Evolutionary conservation across 768 basidiomycete species (phyloP).

Genomic region (Auricularia sp.): DNA sequence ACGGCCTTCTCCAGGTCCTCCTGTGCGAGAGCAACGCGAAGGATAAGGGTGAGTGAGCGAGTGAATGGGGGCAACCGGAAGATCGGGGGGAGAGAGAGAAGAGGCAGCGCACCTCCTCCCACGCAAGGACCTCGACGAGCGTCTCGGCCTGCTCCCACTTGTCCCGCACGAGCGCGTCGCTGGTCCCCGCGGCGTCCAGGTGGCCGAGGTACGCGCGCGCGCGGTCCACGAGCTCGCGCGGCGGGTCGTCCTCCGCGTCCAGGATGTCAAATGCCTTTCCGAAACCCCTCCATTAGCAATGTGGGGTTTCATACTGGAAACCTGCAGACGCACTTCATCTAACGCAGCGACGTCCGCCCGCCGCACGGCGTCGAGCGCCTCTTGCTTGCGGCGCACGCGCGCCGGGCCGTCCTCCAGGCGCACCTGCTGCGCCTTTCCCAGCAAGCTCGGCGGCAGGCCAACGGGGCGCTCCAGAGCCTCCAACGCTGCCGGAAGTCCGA

Average conservation of each 20-base stretch:
- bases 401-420: conserved; percentile 65
- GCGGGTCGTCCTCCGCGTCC: conserved; percentile 84
- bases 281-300: too few species aligned
- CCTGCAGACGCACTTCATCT: conserved; percentile 51
- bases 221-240: conserved; percentile 59
- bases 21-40: conserved; percentile 25
- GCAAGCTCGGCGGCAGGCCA: conserved; percentile 78
- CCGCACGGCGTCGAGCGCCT: conserved; percentile 61
- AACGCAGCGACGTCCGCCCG: conserved; percentile 50
- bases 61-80: background rate
- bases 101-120: conserved; percentile 40
- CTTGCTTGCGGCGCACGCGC: conserved; percentile 60
- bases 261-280: conserved; percentile 76
- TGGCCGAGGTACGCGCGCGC: conserved; percentile 64
- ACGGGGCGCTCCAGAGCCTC: conserved; percentile 82
- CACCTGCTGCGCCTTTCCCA: conserved; percentile 80
- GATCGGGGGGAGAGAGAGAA: background rate
- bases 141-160: conserved; percentile 90
- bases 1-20: conserved; percentile 54
- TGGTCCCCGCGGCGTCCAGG: conserved; percentile 58
- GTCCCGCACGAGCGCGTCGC: conserved; percentile 63
- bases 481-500: conserved; percentile 76
- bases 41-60: background rate
- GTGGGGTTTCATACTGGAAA: too few species aligned
- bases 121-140: conserved; percentile 57